A percentile compares a stretch with the other conserved stretches of the same genome.
Conservation (phyloP, 805 yeast genomes). For the Geotrichum ghanense region DNA sequence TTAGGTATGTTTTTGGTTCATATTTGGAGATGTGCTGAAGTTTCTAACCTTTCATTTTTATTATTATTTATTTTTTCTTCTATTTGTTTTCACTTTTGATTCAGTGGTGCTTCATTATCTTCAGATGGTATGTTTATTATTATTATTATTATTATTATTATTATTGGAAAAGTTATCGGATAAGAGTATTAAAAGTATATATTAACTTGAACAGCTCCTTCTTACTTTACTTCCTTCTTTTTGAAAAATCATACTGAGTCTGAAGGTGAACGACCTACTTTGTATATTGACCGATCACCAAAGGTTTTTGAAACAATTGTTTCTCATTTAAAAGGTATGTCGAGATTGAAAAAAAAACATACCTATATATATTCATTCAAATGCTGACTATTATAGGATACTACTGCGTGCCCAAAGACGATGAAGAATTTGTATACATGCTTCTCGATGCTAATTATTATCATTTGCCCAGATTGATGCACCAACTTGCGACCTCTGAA, state of each 20-base stretch:
- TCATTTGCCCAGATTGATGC: constrained; percentile 45
- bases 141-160: not conserved
- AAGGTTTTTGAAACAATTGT: constrained; percentile 54
- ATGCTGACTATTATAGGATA: constrained; percentile 39
- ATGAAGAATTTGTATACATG: constrained; percentile 48
- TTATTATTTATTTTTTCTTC: no score
- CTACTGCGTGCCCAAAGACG: constrained; percentile 46
- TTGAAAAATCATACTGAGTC: constrained; percentile 15
- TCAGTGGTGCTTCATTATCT: constrained; percentile 75
- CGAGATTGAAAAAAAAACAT: constrained; percentile 29
- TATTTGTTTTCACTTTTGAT: no score
- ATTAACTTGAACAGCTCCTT: no score
- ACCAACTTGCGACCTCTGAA: constrained; percentile 40
- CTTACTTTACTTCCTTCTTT: constrained; percentile 73
- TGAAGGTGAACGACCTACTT: constrained; percentile 26
- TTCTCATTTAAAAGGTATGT: constrained; percentile 36
- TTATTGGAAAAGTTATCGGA: no score
- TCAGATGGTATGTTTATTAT: constrained; percentile 41
- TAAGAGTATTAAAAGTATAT: no score
- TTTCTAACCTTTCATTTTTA: no score
- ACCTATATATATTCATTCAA: constrained; percentile 4
- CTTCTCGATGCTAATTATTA: constrained; percentile 66
- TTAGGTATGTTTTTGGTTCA: not conserved
- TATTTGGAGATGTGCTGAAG: no score
- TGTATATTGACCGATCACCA: constrained; percentile 69